A percentile compares a stretch with the other conserved stretches of the same genome.
Conservation (phyloP, 2,329 filamentous ascomycete genomes). For the Claviceps fusiformis region DNA sequence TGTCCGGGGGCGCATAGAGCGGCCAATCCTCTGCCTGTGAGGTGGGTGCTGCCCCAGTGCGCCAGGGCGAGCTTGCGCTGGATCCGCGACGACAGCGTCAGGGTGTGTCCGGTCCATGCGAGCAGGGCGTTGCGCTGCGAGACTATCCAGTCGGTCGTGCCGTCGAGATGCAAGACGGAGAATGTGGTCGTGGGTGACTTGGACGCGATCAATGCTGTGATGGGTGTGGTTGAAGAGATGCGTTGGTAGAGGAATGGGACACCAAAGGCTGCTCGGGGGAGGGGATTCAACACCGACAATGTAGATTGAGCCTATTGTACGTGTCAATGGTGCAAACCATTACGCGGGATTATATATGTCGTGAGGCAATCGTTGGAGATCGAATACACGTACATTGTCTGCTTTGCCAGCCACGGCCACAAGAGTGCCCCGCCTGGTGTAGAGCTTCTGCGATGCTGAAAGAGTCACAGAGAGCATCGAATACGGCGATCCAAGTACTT, state of each 20-base stretch:
- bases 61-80: conserved; percentile 63
- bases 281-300: conserved; percentile 71
- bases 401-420: conserved; percentile 81
- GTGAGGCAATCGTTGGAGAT: not conserved
- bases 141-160: conserved; percentile 89
- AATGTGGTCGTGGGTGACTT: conserved; percentile 80
- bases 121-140: conserved; percentile 75
- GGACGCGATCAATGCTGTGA: conserved; percentile 79
- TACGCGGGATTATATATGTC: not conserved
- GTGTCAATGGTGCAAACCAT: not conserved
- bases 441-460: conserved; percentile 85
- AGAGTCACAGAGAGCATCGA: conserved; percentile 88
- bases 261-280: conserved; percentile 65
- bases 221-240: conserved; percentile 73
- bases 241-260: conserved; percentile 93
- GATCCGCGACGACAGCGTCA: conserved; percentile 61
- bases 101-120: conserved; percentile 91
- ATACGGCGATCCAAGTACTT: conserved; percentile 82
- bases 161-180: conserved; percentile 77
- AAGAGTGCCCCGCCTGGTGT: conserved; percentile 81
- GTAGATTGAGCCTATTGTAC: conserved; percentile 64
- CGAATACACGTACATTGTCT: conserved; percentile 70
- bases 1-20: conserved; percentile 79
- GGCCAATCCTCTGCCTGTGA: conserved; percentile 77
- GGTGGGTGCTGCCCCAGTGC: conserved; percentile 81